Evolutionary conservation across 495 filamentous ascomycete species (phyloP), one percentile per base, ranked within the genome.

Genomic region (Aspergillus indologenus): DNA sequence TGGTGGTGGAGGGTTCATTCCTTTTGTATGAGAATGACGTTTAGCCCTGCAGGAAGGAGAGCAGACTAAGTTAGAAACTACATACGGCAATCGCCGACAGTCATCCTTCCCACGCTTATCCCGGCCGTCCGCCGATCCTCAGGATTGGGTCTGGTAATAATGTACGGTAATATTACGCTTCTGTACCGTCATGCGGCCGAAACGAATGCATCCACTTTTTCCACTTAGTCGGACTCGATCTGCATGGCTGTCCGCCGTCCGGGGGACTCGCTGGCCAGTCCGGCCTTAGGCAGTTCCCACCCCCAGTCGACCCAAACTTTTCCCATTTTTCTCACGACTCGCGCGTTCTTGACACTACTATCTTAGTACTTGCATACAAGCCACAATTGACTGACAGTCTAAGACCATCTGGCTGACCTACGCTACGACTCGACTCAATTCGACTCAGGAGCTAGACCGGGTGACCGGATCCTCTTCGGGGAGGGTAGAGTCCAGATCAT

Each of bases 21-120:
- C 47, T 50, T 50, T 17, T 50, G 21, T 50, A 23, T 22, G 47
- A 23, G 22, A 20, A 50, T 50, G 47, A 50, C 47, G 47, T 50
- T 50, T 53, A 26, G 46, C n/a, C 19, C 19, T 45, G 24, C 19
- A 45, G 45, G 31, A n/a, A 19, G 20, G 31, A 45, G 34, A n/a
- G 18, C 34, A 52, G 1, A 21, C 53, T 24, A 56, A 56, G 34
- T 4, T 40, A 40, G 34, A 40, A 40, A 40, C 34, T 40, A 40
- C 34, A 40, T 40, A 9, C 34, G 34, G 34, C 34, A 40, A 40
- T 40, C 34, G 12, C 34, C 34, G 34, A 40, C 34, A 40, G 34
- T 40, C 34, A 52, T 52, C 49, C 49, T 31, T 52, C 18, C 22
- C 49, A 52, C 49, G 23, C 49, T 29, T 24, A 29, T 15, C 49